Percentiles rank a stretch among this genome's conserved stretches.
Conservation (phyloP, 2,329 filamentous ascomycete genomes). For the Colletotrichum tabaci region DNA sequence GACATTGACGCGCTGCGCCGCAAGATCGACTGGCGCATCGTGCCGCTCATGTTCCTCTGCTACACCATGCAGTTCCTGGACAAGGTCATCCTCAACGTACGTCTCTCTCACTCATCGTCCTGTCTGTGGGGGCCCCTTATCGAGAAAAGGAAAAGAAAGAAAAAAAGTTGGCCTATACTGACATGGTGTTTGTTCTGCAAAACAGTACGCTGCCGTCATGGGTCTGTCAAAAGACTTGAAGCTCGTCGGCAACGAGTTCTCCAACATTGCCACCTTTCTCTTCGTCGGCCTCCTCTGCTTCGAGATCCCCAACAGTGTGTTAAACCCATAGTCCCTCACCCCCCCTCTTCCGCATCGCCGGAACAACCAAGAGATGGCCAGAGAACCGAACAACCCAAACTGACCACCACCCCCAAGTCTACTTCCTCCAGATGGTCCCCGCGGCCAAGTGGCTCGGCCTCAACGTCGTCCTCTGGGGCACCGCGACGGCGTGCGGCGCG, state of each 20-base stretch:
- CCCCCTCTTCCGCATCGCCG: constrained; percentile 38
- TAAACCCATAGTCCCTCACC: no score
- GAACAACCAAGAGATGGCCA: background rate
- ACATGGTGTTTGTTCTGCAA: constrained; percentile 3
- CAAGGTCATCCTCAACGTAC: constrained; percentile 74
- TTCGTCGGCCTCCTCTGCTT: constrained; percentile 74
- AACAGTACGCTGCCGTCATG: constrained; percentile 77
- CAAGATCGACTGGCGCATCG: constrained; percentile 71
- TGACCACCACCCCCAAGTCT: constrained; percentile 53
- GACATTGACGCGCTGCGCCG: constrained; percentile 64
- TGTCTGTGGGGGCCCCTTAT: no score
- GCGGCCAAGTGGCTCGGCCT: constrained; percentile 72
- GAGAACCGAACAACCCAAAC: background rate
- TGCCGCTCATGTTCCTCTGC: constrained; percentile 73
- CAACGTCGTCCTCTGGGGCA: constrained; percentile 73
- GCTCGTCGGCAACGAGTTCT: constrained; percentile 73
- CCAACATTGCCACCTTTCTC: constrained; percentile 73
- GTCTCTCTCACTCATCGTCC: constrained; percentile 43
- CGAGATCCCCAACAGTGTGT: constrained; percentile 71
- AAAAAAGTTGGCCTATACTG: background rate
- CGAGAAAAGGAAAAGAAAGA: no score
- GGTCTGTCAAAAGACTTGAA: constrained; percentile 69
- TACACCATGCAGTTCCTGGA: constrained; percentile 77
- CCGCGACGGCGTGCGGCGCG: constrained; percentile 68
- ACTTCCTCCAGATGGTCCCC: constrained; percentile 73